Evolutionary conservation across 2,329 filamentous ascomycete species (phyloP).

Genomic region (Talaromyces sp.): DNA sequence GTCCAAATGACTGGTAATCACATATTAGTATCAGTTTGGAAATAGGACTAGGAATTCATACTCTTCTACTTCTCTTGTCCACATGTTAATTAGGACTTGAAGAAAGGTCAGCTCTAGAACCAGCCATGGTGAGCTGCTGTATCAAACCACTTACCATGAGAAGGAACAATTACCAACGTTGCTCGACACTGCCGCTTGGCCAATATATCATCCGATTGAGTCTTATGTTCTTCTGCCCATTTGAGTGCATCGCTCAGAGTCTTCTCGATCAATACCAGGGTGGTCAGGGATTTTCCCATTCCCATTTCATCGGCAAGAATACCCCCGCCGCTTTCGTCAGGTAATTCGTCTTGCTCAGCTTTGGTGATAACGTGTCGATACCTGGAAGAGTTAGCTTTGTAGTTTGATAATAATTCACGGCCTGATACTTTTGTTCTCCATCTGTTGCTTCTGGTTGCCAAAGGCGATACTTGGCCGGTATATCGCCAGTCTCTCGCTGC

Average conservation of each 20-base stretch:
- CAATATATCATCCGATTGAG: background rate
- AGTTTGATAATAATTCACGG: background rate
- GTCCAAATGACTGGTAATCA: slow-evolving; percentile 32
- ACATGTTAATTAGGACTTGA: slow-evolving; percentile 42
- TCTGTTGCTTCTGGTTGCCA: slow-evolving; percentile 27
- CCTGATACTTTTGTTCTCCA: slow-evolving; percentile 23
- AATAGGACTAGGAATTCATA: slow-evolving; percentile 23
- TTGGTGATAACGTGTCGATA: slow-evolving; percentile 45
- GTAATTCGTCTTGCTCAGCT: slow-evolving; percentile 21
- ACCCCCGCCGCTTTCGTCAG: slow-evolving; percentile 38
- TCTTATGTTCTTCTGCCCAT: slow-evolving; percentile 32
- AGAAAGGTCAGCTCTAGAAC: slow-evolving; percentile 16
- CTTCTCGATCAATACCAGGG: slow-evolving; percentile 49
- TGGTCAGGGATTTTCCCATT: slow-evolving; percentile 56
- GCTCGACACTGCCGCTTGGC: slow-evolving; percentile 29
- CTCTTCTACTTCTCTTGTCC: slow-evolving; percentile 41
- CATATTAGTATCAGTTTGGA: background rate
- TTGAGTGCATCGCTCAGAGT: slow-evolving; percentile 37
- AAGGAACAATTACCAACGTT: slow-evolving; percentile 48
- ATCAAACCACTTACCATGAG: slow-evolving; percentile 34
- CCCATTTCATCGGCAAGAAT: slow-evolving; percentile 63
- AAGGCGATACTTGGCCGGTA: slow-evolving; percentile 27
- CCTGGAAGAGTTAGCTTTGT: slow-evolving; percentile 16
- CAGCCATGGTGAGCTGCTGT: background rate
- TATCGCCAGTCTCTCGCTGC: slow-evolving; percentile 26